Base-by-base conservation (phyloP, 2,329 filamentous ascomycete genomes). In the Colletotrichum tabaci region DNA sequence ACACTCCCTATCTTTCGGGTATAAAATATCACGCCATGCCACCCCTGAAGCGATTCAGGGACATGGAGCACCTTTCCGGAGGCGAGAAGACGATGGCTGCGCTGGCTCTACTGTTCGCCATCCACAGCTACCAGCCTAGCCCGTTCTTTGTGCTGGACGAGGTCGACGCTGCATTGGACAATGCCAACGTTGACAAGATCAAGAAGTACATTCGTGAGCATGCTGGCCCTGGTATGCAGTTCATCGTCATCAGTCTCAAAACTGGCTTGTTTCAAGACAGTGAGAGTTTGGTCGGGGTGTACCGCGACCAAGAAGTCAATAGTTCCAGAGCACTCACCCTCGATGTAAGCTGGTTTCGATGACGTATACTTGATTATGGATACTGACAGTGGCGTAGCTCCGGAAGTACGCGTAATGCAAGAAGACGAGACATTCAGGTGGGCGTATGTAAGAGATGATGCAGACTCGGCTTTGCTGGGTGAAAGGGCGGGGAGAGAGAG, bases 21-120 rank as follows among this genome's bases (percentile, higher is more conserved):
- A 95, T 99, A 83, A 98, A 98, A 80, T 99, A 99, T 83, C 95
- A 98, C 80, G 97, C 96, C 74, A 99, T 98, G 95, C 96, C 96
- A 23, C 96, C 96, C 1, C 90, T 98, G 74, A 99, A 99, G 85
- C 94, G 96, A 56, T 99, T 99, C 89, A 90, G 96, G 77, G 97
- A 99, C 81, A 99, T 99, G 96, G 96, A 99, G 82, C 96, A 98
- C 80, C 86, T 99, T 12, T 98, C 94, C 1, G 96, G 96, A 77
- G 96, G 96, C 67, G 96, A 99, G 84, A 99, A 99, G 87, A 99
- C 96, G 0, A 99, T 99, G 92, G 96, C 96, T 2, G 96, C 96
- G 16, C 87, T 99, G 49, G 96, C 96, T n/a, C 87, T 99, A 50
- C 88, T 99, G 5, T 99, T 99, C 80, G 96, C 96, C 26, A 95